Conservation (phyloP, 768 basidiomycete genomes). For the Amyloporia xantha region DNA sequence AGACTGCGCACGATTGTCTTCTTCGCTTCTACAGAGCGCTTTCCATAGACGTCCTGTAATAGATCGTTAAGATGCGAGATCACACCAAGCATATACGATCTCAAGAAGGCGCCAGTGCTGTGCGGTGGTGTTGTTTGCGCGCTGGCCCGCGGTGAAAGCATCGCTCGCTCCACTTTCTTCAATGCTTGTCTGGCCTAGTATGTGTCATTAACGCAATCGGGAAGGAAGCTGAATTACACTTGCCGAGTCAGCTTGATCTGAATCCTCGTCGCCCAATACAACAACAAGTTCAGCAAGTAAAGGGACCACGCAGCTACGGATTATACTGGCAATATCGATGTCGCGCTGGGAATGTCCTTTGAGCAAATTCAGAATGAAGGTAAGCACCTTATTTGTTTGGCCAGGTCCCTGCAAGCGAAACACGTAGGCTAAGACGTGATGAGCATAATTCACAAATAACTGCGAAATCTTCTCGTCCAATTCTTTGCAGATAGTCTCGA, state of each 20-base stretch:
- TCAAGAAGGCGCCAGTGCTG: conserved; percentile 56
- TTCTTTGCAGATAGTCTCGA: conserved; percentile 56
- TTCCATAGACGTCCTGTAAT: conserved; percentile 78
- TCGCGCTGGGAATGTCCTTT: conserved; percentile 34
- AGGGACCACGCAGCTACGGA: conserved; percentile 61
- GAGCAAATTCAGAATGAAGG: conserved; percentile 59
- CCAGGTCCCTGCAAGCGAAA: conserved; percentile 51
- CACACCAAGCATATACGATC: conserved; percentile 75
- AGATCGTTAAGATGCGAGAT: conserved; percentile 81
- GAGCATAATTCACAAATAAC: conserved; percentile 50
- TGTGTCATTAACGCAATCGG: too few relatives aligned
- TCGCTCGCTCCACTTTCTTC: conserved; percentile 33
- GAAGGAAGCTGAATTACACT: conserved; percentile 13
- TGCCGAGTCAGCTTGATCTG: conserved; percentile 38
- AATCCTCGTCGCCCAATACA: conserved; percentile 65
- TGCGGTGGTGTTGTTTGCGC: conserved; percentile 23
- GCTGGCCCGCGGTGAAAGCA: conserved; percentile 20
- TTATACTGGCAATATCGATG: conserved; percentile 38
- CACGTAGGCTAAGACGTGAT: conserved; percentile 58
- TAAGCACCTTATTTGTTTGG: conserved; percentile 51
- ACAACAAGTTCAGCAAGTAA: conserved; percentile 73
- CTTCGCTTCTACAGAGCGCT: conserved; percentile 62
- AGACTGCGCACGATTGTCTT: conserved; percentile 74
- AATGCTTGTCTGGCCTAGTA: conserved; percentile 44
- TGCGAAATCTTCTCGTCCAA: conserved; percentile 37